phyloP scores from a whole-genome alignment of 805 yeast species.

The Metschnikowia continentalis region DNA sequence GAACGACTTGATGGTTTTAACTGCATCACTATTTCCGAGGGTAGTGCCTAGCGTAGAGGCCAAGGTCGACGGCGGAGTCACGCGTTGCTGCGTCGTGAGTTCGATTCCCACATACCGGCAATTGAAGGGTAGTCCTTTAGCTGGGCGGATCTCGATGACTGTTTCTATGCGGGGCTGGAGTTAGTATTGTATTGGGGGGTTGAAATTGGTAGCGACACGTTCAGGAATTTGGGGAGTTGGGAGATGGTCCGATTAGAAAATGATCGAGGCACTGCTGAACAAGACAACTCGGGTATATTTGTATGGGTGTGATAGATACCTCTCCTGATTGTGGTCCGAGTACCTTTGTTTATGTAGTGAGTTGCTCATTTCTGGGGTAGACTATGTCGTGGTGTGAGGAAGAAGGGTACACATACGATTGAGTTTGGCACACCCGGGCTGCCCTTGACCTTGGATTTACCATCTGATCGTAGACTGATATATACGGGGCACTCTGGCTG shows the following conservation, averaged over 20 bases:
- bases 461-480: constrained; percentile 45
- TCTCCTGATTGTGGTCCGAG: too few relatives aligned
- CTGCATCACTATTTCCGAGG: constrained; percentile 20
- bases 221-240: background rate
- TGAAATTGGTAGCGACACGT: background rate
- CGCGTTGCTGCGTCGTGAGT: constrained; percentile 49
- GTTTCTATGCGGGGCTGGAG: constrained; percentile 55
- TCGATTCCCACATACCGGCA: constrained; percentile 47
- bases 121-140: constrained; percentile 43
- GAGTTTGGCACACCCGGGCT: constrained; percentile 67
- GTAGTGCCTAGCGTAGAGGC: constrained; percentile 22
- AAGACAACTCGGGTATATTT: too few relatives aligned
- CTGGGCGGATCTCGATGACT: constrained; percentile 50
- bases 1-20: constrained; percentile 31
- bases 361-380: too few relatives aligned
- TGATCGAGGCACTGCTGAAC: too few relatives aligned
- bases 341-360: too few relatives aligned
- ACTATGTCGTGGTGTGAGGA: background rate
- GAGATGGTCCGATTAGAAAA: background rate
- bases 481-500: constrained; percentile 25
- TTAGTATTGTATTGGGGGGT: constrained; percentile 12
- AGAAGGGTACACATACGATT: constrained; percentile 21
- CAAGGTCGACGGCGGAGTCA: constrained; percentile 37
- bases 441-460: constrained; percentile 53
- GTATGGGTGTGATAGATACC: too few relatives aligned